Evolutionary conservation across 164 flowering plant genomes (phyloP).

Genomic region (Annona cherimola): DNA sequence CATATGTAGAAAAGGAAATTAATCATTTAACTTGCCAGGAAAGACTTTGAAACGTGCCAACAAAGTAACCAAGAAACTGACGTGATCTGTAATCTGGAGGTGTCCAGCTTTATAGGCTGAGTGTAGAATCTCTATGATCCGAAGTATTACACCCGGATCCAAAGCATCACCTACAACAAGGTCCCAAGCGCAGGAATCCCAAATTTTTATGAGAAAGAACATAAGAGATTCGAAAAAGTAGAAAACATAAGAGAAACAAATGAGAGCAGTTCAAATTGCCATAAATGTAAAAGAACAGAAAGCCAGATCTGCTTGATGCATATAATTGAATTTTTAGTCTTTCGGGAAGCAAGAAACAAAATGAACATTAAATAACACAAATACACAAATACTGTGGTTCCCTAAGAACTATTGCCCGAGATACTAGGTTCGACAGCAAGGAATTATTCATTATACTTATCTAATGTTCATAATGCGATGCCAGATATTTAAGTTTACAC

Average conservation of each 20-base stretch:
- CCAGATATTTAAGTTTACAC: background rate
- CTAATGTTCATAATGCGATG: background rate
- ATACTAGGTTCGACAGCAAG: background rate
- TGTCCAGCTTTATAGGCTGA: conserved; percentile 67
- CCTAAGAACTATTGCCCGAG: background rate
- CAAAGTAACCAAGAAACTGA: conserved; percentile 70
- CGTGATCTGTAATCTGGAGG: conserved; percentile 49
- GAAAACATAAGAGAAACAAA: background rate
- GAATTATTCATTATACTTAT: background rate
- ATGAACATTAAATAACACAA: background rate
- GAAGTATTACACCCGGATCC: conserved; percentile 50
- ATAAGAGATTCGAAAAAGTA: background rate
- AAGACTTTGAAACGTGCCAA: conserved; percentile 47
- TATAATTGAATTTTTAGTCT: background rate
- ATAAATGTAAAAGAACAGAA: background rate
- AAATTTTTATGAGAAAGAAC: background rate
- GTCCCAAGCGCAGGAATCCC: conserved; percentile 9
- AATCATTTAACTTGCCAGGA: conserved; percentile 33
- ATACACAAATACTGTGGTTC: background rate
- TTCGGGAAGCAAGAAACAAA: no score
- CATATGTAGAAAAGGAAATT: background rate
- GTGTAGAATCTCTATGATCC: conserved; percentile 66
- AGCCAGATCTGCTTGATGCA: background rate
- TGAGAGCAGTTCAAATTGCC: background rate
- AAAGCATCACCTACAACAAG: conserved; percentile 48